These are phyloP conservation scores for Beauveria sp. DNA, from an alignment of 2,329 filamentous ascomycete genomes.

Conservation along the genomic window DNA sequence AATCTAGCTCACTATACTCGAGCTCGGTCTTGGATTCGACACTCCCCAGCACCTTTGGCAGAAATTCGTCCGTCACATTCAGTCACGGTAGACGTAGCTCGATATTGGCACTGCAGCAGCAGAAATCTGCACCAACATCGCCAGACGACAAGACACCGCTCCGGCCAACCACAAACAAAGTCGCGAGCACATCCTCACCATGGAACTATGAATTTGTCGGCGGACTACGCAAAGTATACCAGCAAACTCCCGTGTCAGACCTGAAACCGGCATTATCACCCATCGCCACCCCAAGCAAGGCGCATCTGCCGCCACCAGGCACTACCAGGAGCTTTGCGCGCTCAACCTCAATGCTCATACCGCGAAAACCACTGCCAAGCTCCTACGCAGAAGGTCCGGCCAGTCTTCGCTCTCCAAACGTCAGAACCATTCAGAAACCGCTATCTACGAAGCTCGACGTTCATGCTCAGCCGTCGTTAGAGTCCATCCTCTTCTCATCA, in stretches of 20 bases:
- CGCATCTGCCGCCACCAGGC: neutral
- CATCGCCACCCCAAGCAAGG: constrained; percentile 16
- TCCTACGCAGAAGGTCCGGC: neutral
- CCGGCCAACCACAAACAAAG: neutral
- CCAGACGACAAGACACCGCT: constrained; percentile 11
- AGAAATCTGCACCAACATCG: constrained; percentile 22
- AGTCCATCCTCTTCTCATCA: constrained; percentile 21
- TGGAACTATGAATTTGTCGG: constrained; percentile 49
- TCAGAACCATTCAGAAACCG: neutral
- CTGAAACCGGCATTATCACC: neutral
- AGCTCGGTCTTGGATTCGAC: constrained; percentile 38
- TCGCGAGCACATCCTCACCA: constrained; percentile 26
- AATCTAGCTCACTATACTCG: constrained; percentile 23
- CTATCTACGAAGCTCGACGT: neutral
- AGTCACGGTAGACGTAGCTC: constrained; percentile 42
- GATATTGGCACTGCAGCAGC: constrained; percentile 39
- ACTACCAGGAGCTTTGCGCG: neutral
- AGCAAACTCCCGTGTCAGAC: constrained; percentile 24
- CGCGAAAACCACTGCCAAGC: constrained; percentile 3
- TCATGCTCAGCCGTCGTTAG: neutral
- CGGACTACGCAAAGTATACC: constrained; percentile 44
- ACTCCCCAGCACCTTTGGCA: constrained; percentile 41
- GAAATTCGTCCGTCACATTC: constrained; percentile 35
- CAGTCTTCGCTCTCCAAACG: neutral
- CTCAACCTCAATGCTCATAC: neutral